Percentiles rank a stretch among this genome's conserved stretches.
Conservation (phyloP, 108 stramenopile species). For the Fistulifera solaris region DNA sequence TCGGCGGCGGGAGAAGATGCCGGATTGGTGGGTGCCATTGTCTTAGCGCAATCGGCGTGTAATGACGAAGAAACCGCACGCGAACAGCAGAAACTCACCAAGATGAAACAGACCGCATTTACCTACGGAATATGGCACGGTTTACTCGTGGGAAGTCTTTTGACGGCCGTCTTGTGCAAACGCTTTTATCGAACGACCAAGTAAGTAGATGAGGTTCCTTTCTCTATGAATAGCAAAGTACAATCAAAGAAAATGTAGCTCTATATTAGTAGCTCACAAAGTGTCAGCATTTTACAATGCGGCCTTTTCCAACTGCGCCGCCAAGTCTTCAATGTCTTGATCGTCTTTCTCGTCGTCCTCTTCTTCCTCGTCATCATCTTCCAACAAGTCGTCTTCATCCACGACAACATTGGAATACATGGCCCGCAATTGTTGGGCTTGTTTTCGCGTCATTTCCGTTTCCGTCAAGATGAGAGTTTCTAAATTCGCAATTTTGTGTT, state of each 20-base stretch:
- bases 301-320: no score
- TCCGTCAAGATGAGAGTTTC: neutral
- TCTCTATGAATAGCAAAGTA: neutral
- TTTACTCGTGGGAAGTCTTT: slow-evolving; percentile 7
- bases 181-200: neutral
- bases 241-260: neutral
- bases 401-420: neutral
- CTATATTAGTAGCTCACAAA: neutral
- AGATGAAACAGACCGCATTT: slow-evolving; percentile 10
- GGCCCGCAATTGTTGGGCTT: neutral
- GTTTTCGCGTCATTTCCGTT: slow-evolving; percentile 1
- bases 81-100: neutral
- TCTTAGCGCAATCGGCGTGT: slow-evolving; percentile 58
- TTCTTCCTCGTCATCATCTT: slow-evolving; percentile 5
- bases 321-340: slow-evolving; percentile 4
- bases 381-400: neutral
- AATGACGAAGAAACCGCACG: neutral
- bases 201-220: neutral
- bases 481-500: neutral
- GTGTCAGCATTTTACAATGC: no score
- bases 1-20: slow-evolving; percentile 39
- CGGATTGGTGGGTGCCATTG: slow-evolving; percentile 67
- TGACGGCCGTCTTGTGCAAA: slow-evolving; percentile 8
- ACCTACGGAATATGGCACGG: slow-evolving; percentile 10
- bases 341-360: slow-evolving; percentile 16